Percentiles rank a stretch among this genome's conserved stretches.
Evolutionary conservation across 345 rosid genomes (phyloP).

Genomic region (Populus deltoides): DNA sequence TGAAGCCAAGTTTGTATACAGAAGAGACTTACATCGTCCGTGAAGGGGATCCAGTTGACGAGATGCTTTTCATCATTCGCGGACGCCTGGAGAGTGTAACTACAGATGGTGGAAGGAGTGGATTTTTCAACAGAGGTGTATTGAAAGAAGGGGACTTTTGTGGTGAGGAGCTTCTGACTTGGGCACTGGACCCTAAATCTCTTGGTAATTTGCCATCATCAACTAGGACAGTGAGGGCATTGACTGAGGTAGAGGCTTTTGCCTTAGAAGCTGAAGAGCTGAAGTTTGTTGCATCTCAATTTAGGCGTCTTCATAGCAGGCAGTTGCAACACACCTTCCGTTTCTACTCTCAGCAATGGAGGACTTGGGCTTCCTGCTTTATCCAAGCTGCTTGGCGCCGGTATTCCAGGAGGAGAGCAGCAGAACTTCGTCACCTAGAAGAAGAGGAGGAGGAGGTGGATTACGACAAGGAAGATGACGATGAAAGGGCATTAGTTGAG

Average conservation of each 20-base stretch:
- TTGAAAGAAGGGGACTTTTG: conserved; percentile 78
- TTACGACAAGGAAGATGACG: conserved; percentile 18
- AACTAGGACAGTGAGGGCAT: conserved; percentile 61
- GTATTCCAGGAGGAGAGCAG: conserved; percentile 51
- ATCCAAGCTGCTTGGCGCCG: conserved; percentile 81
- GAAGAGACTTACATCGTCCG: conserved; percentile 66
- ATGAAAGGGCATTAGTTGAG: conserved; percentile 26
- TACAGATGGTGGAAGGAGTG: conserved; percentile 88
- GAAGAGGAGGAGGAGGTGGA: conserved; percentile 45
- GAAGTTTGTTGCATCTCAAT: conserved; percentile 81
- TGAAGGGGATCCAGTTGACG: conserved; percentile 86
- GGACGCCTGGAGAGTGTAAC: conserved; percentile 84
- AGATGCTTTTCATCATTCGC: conserved; percentile 81
- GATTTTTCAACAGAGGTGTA: conserved; percentile 69
- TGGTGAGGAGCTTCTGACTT: conserved; percentile 75
- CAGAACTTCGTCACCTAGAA: conserved; percentile 46
- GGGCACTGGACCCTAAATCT: conserved; percentile 78
- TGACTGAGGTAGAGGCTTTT: conserved; percentile 81
- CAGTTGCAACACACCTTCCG: conserved; percentile 85
- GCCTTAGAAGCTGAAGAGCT: conserved; percentile 85
- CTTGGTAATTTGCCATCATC: conserved; percentile 57
- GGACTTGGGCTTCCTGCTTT: conserved; percentile 85
- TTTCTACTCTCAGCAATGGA: conserved; percentile 92
- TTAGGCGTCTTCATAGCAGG: conserved; percentile 80
- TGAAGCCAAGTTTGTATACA: conserved; percentile 77